Evolutionary conservation across 192 early-diverging fungal genomes (phyloP).

Genomic region (Geranomyces michiganensis): DNA sequence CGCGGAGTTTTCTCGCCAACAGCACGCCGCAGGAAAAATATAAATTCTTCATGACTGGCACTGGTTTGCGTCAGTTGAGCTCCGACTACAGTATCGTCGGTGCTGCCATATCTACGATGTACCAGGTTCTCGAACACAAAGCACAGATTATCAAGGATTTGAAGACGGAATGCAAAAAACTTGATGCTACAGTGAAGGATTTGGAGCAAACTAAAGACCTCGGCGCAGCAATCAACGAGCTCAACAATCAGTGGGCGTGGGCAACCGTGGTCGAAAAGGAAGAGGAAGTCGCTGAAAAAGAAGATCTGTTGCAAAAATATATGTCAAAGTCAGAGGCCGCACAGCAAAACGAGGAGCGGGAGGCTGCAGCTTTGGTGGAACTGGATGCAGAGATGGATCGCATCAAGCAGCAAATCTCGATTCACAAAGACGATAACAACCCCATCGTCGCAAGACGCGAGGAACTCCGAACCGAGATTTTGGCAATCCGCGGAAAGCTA

Average conservation of each 20-base stretch:
- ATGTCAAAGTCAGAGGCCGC: not conserved
- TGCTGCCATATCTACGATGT: not conserved
- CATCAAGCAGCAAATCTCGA: not conserved
- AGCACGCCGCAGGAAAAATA: conserved; percentile 87
- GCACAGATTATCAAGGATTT: conserved; percentile 69
- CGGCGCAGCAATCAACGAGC: conserved; percentile 32
- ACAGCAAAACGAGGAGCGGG: conserved; percentile 15
- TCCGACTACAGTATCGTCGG: conserved; percentile 59
- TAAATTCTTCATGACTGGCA: conserved; percentile 87
- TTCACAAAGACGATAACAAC: too few relatives aligned
- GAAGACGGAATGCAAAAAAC: conserved; percentile 63
- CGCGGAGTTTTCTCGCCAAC: conserved; percentile 83
- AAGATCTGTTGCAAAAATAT: conserved; percentile 6
- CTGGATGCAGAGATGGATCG: not conserved
- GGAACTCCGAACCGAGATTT: not conserved
- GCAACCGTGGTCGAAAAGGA: conserved; percentile 67
- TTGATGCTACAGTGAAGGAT: conserved; percentile 67
- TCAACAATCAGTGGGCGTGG: conserved; percentile 81
- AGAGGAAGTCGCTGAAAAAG: conserved; percentile 1
- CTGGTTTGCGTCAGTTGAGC: conserved; percentile 77
- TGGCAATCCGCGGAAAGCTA: conserved; percentile 5
- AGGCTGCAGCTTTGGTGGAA: not conserved
- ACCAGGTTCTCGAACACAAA: conserved; percentile 10
- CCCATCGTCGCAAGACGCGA: too few relatives aligned
- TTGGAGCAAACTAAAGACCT: conserved; percentile 36